These are phyloP conservation scores for Paraleonurus japonicus DNA, from an alignment of 257 asterid genomes.

Conservation along the genomic window DNA sequence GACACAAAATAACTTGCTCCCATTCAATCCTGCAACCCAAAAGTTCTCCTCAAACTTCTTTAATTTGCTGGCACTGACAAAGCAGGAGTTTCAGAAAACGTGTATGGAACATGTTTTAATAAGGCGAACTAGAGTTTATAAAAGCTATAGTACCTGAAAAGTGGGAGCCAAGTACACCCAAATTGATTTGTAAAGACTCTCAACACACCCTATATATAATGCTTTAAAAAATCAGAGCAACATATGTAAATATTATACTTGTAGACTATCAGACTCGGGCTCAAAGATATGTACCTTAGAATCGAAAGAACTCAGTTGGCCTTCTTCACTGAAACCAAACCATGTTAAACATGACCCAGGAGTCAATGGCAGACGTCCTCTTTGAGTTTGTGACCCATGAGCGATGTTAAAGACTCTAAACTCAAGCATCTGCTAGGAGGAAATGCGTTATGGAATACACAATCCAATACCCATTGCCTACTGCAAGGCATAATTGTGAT, in stretches of 20 bases:
- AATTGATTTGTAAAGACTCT: constrained; percentile 76
- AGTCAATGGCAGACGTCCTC: constrained; percentile 83
- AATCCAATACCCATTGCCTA: not conserved
- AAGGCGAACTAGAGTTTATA: not conserved
- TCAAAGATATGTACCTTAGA: constrained; percentile 63
- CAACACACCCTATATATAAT: constrained; percentile 68
- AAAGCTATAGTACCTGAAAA: constrained; percentile 69
- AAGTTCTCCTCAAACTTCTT: constrained; percentile 73
- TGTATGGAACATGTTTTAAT: not conserved
- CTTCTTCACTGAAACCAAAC: constrained; percentile 98
- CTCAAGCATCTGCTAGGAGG: constrained; percentile 74
- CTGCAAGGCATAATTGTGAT: constrained; percentile 5
- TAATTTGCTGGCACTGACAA: constrained; percentile 59
- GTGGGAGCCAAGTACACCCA: constrained; percentile 94
- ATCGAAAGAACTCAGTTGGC: constrained; percentile 85
- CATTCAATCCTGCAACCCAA: constrained; percentile 86
- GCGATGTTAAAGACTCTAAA: constrained; percentile 66
- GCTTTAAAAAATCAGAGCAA: constrained; percentile 19
- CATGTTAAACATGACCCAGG: constrained; percentile 87
- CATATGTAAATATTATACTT: not conserved
- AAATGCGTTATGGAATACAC: constrained; percentile 18
- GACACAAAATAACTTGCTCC: constrained; percentile 76
- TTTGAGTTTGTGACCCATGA: constrained; percentile 48
- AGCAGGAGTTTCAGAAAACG: constrained; percentile 21
- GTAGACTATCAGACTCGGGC: not conserved